Percentiles rank a stretch among this genome's conserved stretches.
Evolutionary conservation across 2,329 filamentous ascomycete species (phyloP).

Genomic region (Leptographium radiaticola): DNA sequence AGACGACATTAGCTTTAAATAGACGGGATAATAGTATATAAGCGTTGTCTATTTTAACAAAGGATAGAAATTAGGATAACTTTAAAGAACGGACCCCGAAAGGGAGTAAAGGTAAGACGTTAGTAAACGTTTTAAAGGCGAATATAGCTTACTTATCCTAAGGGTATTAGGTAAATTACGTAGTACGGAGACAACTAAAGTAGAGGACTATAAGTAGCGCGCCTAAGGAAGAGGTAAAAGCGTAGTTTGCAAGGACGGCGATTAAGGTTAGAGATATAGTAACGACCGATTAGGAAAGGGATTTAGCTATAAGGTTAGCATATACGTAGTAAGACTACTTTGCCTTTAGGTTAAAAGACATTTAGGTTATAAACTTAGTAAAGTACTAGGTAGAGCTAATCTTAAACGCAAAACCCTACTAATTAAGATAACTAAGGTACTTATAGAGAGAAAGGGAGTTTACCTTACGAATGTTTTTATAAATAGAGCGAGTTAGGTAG

Average conservation of each 20-base stretch:
- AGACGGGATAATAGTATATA: neutral
- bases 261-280: no score
- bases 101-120: no score
- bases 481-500: neutral
- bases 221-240: no score
- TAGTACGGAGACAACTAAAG: no score
- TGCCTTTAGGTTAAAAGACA: neutral
- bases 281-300: neutral
- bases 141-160: neutral
- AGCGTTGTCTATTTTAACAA: neutral
- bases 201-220: no score
- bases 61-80: neutral
- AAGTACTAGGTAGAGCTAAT: neutral
- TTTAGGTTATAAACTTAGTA: neutral
- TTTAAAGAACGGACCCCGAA: neutral
- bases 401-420: neutral
- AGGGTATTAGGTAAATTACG: neutral
- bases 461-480: neutral
- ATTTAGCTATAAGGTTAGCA: neutral
- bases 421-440: neutral
- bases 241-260: no score
- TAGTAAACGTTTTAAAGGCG: no score
- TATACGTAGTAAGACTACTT: neutral
- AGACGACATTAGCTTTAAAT: no score
- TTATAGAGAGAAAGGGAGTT: neutral